Conservation (phyloP, 495 filamentous ascomycete genomes). For the Tuber calosporum region DNA sequence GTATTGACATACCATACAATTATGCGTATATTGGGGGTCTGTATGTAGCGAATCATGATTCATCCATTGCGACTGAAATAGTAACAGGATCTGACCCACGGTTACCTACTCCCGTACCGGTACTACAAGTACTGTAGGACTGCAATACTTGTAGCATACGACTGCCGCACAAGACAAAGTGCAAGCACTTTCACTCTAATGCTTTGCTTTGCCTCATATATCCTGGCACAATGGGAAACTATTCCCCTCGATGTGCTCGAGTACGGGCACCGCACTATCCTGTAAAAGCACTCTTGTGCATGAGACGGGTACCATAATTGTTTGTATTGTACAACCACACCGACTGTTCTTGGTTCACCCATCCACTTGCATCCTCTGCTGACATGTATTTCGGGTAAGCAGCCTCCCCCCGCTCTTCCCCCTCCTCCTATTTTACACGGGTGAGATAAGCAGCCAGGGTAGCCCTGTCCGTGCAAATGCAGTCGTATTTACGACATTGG, state of each 20-base stretch:
- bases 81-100: not conserved
- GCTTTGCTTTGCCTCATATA: not conserved
- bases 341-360: too few species aligned
- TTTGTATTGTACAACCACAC: slow-evolving; percentile 2
- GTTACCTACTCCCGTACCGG: not conserved
- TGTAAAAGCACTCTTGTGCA: not conserved
- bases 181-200: not conserved
- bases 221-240: not conserved
- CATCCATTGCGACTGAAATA: not conserved
- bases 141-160: too few species aligned
- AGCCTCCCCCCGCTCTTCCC: not conserved
- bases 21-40: too few species aligned
- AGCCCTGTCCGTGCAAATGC: not conserved
- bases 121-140: not conserved
- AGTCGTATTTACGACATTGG: not conserved
- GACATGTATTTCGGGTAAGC: slow-evolving; percentile 7
- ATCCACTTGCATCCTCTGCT: not conserved
- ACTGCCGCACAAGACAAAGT: not conserved
- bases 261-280: not conserved
- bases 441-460: slow-evolving; percentile 3
- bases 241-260: not conserved
- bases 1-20: not conserved
- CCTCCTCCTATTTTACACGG: not conserved
- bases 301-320: not conserved
- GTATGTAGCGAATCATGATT: not conserved